These are phyloP conservation scores for Phtheirospermum japonicum DNA, from an alignment of 257 asterid genomes.

Conservation along the genomic window DNA sequence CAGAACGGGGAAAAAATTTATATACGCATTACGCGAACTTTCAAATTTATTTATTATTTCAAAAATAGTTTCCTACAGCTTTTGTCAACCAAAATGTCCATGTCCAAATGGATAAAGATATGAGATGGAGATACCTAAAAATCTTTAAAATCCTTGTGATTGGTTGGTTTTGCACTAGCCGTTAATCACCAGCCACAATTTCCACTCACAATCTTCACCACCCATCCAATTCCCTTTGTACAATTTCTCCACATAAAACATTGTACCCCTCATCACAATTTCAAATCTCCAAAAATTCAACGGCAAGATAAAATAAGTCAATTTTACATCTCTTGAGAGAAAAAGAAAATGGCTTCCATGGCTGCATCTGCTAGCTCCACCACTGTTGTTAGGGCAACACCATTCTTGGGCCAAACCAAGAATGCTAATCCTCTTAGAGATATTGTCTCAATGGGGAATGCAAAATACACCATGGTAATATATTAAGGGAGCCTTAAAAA, in stretches of 20 bases:
- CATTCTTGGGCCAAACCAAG: conserved; percentile 75
- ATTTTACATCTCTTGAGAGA: neutral
- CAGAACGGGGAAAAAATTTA: no score
- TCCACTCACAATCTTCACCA: conserved; percentile 49
- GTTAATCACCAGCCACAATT: conserved; percentile 56
- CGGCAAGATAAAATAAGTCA: no score
- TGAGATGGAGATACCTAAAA: no score
- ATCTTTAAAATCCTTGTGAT: no score
- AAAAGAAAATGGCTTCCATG: conserved; percentile 49
- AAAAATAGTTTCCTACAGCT: no score
- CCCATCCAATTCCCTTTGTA: conserved; percentile 28
- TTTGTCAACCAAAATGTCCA: no score
- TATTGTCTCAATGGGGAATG: conserved; percentile 57
- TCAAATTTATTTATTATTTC: no score
- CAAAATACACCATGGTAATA: conserved; percentile 61
- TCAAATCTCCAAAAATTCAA: neutral
- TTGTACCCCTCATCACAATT: conserved; percentile 7
- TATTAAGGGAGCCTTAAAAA: neutral
- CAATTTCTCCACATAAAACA: conserved; percentile 22
- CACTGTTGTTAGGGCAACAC: conserved; percentile 57
- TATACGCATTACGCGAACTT: no score
- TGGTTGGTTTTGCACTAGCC: no score
- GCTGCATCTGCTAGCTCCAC: conserved; percentile 60
- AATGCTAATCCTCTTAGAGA: conserved; percentile 57
- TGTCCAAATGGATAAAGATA: no score